Evolutionary conservation across 306 rosid species (phyloP).

Genomic region (Echinosophora koreensis): DNA sequence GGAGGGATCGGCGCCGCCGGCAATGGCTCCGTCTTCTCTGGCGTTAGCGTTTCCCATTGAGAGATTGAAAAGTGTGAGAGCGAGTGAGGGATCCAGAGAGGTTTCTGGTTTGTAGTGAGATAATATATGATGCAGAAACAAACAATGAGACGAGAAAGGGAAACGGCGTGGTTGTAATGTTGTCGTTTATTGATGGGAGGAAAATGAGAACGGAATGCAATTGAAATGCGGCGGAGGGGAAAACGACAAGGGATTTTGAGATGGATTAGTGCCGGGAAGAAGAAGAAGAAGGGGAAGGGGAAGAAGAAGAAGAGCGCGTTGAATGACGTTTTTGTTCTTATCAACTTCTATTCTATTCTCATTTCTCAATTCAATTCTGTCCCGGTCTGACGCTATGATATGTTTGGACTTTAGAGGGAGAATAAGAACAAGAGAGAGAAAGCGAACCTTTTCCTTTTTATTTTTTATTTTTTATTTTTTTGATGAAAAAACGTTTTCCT

Average conservation of each 20-base stretch:
- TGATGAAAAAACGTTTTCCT: no score
- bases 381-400: slow-evolving; percentile 49
- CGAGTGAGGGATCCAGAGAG: neutral
- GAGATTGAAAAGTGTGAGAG: neutral
- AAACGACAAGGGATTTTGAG: slow-evolving; percentile 29
- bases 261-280: slow-evolving; percentile 1
- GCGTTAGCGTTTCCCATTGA: slow-evolving; percentile 79
- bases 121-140: neutral
- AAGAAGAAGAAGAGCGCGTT: neutral
- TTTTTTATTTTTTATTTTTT: no score
- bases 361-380: neutral
- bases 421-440: neutral
- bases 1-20: slow-evolving; percentile 41
- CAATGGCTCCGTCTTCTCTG: slow-evolving; percentile 61
- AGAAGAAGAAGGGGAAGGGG: slow-evolving; percentile 30
- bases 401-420: slow-evolving; percentile 44
- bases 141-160: neutral
- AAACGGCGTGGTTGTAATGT: slow-evolving; percentile 7
- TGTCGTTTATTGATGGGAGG: slow-evolving; percentile 30
- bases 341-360: slow-evolving; percentile 43
- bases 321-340: slow-evolving; percentile 44
- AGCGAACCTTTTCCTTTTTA: neutral
- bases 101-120: no score
- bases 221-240: slow-evolving; percentile 34
- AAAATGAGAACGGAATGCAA: neutral